A percentile compares a stretch with the other conserved stretches of the same genome.
Evolutionary conservation across 176 grass and related monocot species (phyloP).

Genomic region (Oryza glumipatula): DNA sequence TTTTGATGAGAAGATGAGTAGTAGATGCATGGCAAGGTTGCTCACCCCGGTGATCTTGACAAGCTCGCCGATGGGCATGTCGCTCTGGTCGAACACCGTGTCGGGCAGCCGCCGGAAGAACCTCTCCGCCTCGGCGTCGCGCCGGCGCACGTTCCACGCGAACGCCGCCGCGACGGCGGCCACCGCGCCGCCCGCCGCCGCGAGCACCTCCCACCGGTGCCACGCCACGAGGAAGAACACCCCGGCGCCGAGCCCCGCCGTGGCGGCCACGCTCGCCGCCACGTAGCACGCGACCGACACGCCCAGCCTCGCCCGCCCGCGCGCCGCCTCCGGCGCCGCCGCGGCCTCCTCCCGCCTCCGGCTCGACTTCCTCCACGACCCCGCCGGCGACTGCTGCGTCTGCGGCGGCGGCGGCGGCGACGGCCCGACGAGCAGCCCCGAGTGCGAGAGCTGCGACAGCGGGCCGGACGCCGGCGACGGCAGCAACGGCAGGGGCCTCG

Average conservation of each 20-base stretch:
- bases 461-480: conserved; percentile 70
- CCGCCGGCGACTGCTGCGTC: conserved; percentile 19
- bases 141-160: conserved; percentile 57
- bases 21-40: not conserved
- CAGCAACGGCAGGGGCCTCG: conserved; percentile 37
- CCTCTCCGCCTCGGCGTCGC: conserved; percentile 59
- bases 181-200: conserved; percentile 43
- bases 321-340: not conserved
- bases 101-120: conserved; percentile 66
- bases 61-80: conserved; percentile 75
- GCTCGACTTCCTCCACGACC: conserved; percentile 48
- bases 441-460: conserved; percentile 64
- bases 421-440: conserved; percentile 76
- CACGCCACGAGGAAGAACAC: conserved; percentile 54
- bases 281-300: conserved; percentile 70
- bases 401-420: conserved; percentile 33
- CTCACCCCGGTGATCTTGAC: conserved; percentile 96
- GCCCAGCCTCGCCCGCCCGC: conserved; percentile 40
- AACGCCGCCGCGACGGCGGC: conserved; percentile 37
- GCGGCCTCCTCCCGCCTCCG: conserved; percentile 8
- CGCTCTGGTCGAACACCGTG: conserved; percentile 58
- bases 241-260: conserved; percentile 61
- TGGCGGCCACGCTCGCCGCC: conserved; percentile 47
- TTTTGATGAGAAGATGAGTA: not conserved
- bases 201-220: conserved; percentile 52